Base-by-base conservation (phyloP, 1,284 basidiomycete genomes). In the Ustilago crameri region DNA sequence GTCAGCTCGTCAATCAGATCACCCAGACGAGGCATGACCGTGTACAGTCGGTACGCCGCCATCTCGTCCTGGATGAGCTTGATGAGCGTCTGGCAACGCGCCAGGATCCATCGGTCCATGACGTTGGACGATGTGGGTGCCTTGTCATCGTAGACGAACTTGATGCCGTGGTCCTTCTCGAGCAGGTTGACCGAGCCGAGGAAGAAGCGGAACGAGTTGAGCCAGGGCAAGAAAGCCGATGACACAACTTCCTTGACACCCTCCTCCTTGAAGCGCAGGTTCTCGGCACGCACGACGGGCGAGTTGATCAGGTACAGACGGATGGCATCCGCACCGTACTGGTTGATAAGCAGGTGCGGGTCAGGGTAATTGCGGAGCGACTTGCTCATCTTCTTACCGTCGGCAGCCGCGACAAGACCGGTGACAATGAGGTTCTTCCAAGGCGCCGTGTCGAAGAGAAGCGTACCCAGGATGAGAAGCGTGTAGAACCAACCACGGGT, bases 321-420 rank as follows among this genome's bases (percentile, higher is more conserved):
- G 60, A 95, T 92, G 3, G 95, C 93, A 82, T 99, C 96, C 35
- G 95, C 96, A 61, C 96, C 95, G 84, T 93, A 97, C 78, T 89
- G 89, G 82, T 95, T 87, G 71, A 99, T 91, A 83, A 98, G 88
- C 61, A 93, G 79, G 83, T 90, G 93, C 9, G 96, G 96, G 84
- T 99, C 95, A n/a, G 96, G 95, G 85, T 95, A 99, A 85, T 99
- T 99, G 84, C 91, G 91, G 71, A 96, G 85, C 85, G 93, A 95
- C 86, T 99, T 99, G 86, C 92, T 94, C 96, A 99, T 99, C 87
- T 99, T 99, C 87, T 96, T 97, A 54, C 96, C 96, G 81, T 99
- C 95, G 90, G 91, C 91, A 41, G 95, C 96, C 50, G 98, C 89
- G 35, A 99, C 93, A 54, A 98, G 89, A 79, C 96, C 96, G 47